phyloP scores from a whole-genome alignment of 2,329 filamentous ascomycete species.

The Fusarium metavorans region DNA sequence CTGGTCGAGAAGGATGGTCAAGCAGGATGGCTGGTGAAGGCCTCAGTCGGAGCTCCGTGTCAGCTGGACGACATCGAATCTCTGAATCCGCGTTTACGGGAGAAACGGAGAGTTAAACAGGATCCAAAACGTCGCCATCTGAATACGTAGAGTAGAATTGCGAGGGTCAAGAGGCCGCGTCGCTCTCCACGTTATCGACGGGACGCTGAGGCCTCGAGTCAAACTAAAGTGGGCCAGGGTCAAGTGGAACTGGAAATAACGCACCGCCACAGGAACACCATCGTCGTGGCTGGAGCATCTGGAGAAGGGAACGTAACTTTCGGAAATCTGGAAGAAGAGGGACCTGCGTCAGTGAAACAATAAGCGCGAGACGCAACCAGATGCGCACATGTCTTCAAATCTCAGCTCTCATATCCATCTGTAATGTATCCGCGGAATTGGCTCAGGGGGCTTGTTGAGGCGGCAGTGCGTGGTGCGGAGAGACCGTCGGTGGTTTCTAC shows the following conservation, averaged over 20 bases:
- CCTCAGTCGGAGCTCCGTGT: background rate
- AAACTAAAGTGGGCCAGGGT: slow-evolving; percentile 17
- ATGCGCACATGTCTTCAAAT: background rate
- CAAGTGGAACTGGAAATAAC: slow-evolving; percentile 32
- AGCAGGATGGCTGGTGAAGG: background rate
- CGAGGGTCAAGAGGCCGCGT: slow-evolving; percentile 41
- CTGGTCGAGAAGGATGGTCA: background rate
- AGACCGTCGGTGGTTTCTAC: slow-evolving; percentile 7
- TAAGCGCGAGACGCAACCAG: slow-evolving; percentile 19
- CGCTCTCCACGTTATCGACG: slow-evolving; percentile 21
- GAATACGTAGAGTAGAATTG: slow-evolving; percentile 31
- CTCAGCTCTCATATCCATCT: background rate
- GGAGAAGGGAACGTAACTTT: background rate
- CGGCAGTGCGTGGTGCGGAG: slow-evolving; percentile 33
- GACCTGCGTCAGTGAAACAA: slow-evolving; percentile 14
- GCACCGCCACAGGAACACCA: slow-evolving; percentile 26
- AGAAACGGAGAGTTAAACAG: slow-evolving; percentile 28
- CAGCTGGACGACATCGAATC: background rate
- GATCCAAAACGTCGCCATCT: slow-evolving; percentile 29
- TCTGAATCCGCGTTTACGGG: background rate
- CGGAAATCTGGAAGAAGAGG: background rate
- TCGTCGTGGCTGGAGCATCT: slow-evolving; percentile 29
- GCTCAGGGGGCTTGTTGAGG: background rate
- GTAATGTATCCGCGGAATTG: background rate
- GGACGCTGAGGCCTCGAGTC: slow-evolving; percentile 11